These are phyloP conservation scores for Hansenula lynferdii DNA, from an alignment of 1,139 yeast species.

Conservation along the genomic window DNA sequence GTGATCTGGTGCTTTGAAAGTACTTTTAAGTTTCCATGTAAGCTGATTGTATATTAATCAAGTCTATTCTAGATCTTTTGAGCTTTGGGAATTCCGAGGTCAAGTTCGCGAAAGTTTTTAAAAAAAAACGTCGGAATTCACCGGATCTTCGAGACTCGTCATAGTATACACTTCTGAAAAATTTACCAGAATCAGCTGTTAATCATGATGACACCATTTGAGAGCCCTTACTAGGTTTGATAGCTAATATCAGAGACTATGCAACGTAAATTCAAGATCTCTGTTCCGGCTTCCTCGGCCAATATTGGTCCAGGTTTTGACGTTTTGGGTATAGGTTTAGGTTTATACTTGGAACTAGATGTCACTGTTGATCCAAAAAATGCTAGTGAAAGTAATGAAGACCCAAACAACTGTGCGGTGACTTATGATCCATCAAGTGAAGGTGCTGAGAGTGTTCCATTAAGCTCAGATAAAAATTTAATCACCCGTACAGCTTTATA, in stretches of 20 bases:
- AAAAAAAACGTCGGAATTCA: no score
- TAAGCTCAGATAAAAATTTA: constrained; percentile 69
- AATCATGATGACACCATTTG: no score
- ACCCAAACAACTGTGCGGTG: constrained; percentile 65
- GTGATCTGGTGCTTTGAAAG: background rate
- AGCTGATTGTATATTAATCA: no score
- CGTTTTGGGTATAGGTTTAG: constrained; percentile 86
- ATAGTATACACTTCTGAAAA: no score
- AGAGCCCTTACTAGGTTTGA: no score
- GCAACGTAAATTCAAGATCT: constrained; percentile 47
- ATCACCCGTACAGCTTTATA: constrained; percentile 92
- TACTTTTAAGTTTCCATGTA: background rate
- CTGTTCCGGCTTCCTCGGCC: constrained; percentile 96
- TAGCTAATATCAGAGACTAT: constrained; percentile 20
- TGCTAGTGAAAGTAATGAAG: constrained; percentile 42
- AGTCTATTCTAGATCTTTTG: no score
- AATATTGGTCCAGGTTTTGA: constrained; percentile 98
- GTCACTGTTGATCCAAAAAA: constrained; percentile 56
- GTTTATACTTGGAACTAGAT: constrained; percentile 62
- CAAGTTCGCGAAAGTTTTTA: no score
- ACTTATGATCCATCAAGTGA: constrained; percentile 66
- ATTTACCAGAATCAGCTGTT: no score
- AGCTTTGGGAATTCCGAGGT: no score
- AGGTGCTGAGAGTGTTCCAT: constrained; percentile 77
- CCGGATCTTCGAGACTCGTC: no score